These are phyloP conservation scores for Volvox africanus DNA, from an alignment of 139 green algal genomes.

Conservation along the genomic window DNA sequence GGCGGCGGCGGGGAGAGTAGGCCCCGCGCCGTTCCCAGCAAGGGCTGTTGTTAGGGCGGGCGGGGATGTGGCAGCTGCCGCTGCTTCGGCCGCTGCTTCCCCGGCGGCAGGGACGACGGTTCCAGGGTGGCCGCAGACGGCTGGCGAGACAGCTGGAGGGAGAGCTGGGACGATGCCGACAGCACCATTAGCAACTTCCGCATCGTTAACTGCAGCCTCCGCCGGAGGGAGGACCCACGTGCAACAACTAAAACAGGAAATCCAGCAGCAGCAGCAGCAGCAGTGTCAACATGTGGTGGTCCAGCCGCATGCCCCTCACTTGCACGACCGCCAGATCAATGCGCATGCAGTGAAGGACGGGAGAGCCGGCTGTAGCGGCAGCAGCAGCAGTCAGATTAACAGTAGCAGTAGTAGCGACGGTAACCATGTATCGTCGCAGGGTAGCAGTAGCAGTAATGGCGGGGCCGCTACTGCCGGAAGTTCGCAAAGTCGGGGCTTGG, in stretches of 20 bases:
- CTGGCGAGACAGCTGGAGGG: not conserved
- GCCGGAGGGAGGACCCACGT: too few relatives aligned
- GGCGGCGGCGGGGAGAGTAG: slow-evolving; percentile 62
- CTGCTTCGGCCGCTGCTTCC: not conserved
- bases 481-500: not conserved
- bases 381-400: slow-evolving; percentile 53
- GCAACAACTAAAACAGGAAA: not conserved
- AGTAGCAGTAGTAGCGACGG: slow-evolving; percentile 17
- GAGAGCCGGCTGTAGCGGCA: not conserved
- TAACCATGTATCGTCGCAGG: not conserved
- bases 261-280: not conserved
- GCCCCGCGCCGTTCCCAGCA: slow-evolving; percentile 70
- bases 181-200: too few relatives aligned
- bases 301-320: not conserved
- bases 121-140: not conserved
- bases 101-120: not conserved
- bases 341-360: not conserved
- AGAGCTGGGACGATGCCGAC: too few relatives aligned
- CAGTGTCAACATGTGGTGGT: not conserved
- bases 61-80: slow-evolving; percentile 77
- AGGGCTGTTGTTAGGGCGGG: slow-evolving; percentile 82
- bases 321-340: not conserved
- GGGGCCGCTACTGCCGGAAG: not conserved
- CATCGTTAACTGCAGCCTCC: not conserved
- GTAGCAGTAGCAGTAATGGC: not conserved